Base-by-base conservation (phyloP, 78 protist genomes). In the Dictyostelium brefeldianum region DNA sequence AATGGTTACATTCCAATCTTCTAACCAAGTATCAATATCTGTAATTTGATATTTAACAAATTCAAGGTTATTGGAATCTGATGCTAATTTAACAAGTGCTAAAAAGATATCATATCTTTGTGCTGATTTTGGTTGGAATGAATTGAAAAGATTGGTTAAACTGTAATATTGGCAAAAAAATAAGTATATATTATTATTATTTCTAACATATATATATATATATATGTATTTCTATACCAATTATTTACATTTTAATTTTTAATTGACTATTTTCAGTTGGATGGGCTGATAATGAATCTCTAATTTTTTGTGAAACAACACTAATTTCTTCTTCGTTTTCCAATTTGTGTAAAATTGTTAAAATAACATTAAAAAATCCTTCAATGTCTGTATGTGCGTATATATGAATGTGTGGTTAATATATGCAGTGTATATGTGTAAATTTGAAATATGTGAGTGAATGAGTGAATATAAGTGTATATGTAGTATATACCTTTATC, bases 41-140 rank as follows among this genome's bases (percentile, higher is more conserved):
- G 46, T 48, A 36, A 62, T 77, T 87, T 87, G 92, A 59, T 57
- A 12, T 48, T 87, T 74, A 46, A 87, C 71, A 43, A 87, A 87
- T 48, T 87, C 92, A 14, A 87, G 48, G 20, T 87, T 74, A 50
- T 70, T 70, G 1, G 92, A 74, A n/a, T 80, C 92, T 31, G 83
- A 54, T 47, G 92, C 92, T 29, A 77, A 64, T 77, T 87, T 87
- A 64, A 87, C 57, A 59, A 87, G 69, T 43, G 53, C 25, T 51
- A 47, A 74, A 70, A 77, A 87, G 20, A 77, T 69, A 48, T 87
- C 92, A 87, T 77, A 87, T 77, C 92, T 56, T 77, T 57, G 70
- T 64, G 54, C 54, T 87, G 92, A 87, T 59, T 87, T 87, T 47
- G 81, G 62, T 87, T 81, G 53, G 83, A 87, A 87, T 75, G 92